A percentile compares a stretch with the other conserved stretches of the same genome.
These are phyloP conservation scores for Xylaria telfairii DNA, from an alignment of 495 filamentous ascomycete species.

Conservation along the genomic window DNA sequence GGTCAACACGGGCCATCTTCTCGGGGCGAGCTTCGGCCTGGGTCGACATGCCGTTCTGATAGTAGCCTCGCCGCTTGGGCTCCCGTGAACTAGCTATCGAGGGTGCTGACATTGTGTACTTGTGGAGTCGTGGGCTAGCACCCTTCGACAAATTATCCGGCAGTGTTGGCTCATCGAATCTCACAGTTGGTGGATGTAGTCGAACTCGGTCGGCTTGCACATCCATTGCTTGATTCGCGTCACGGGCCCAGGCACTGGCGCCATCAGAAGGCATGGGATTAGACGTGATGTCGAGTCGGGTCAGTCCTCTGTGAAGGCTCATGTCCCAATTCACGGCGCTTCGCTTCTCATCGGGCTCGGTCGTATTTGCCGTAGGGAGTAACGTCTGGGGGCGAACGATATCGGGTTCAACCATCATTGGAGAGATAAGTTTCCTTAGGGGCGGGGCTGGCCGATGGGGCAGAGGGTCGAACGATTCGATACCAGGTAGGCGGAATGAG, in stretches of 20 bases:
- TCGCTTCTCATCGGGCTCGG: constrained; percentile 62
- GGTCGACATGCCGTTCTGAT: constrained; percentile 62
- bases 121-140: constrained; percentile 44
- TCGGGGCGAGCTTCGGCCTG: constrained; percentile 46
- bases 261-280: constrained; percentile 63
- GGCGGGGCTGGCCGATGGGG: constrained; percentile 60
- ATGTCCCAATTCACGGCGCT: constrained; percentile 75
- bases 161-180: constrained; percentile 50
- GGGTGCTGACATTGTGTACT: constrained; percentile 59
- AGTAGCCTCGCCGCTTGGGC: constrained; percentile 71
- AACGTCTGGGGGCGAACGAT: constrained; percentile 48
- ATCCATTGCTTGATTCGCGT: constrained; percentile 56
- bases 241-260: constrained; percentile 55
- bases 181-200: constrained; percentile 46
- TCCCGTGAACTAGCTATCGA: constrained; percentile 59
- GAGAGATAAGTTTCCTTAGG: constrained; percentile 65
- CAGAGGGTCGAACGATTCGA: constrained; percentile 60
- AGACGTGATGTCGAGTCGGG: constrained; percentile 72
- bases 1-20: constrained; percentile 49
- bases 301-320: constrained; percentile 74
- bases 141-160: constrained; percentile 21
- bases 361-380: constrained; percentile 52
- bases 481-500: constrained; percentile 75
- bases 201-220: constrained; percentile 53
- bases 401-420: constrained; percentile 69